These are phyloP conservation scores for Peterozyma xylosa DNA, from an alignment of 805 yeast species.

Conservation along the genomic window DNA sequence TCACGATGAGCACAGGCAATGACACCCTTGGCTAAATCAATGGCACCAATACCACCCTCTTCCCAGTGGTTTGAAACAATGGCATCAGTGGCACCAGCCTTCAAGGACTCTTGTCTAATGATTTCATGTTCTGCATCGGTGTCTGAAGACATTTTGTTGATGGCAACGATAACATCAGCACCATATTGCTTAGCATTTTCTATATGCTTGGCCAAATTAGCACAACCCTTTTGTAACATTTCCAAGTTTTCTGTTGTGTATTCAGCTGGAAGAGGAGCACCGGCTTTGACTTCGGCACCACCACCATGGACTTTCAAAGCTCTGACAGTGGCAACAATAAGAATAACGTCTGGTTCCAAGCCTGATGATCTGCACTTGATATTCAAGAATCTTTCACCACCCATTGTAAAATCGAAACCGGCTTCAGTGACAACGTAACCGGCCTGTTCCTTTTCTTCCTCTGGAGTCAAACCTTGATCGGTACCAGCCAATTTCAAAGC, in stretches of 20 bases:
- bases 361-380: slow-evolving; percentile 94
- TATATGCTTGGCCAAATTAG: slow-evolving; percentile 87
- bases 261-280: slow-evolving; percentile 75
- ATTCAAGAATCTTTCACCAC: slow-evolving; percentile 95
- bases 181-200: slow-evolving; percentile 78
- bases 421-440: slow-evolving; percentile 97
- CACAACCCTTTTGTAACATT: slow-evolving; percentile 69
- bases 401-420: slow-evolving; percentile 98
- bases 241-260: slow-evolving; percentile 79
- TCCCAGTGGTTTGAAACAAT: slow-evolving; percentile 93
- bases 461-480: slow-evolving; percentile 29
- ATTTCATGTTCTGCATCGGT: slow-evolving; percentile 72
- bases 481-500: slow-evolving; percentile 86
- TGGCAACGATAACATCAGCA: slow-evolving; percentile 90
- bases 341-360: slow-evolving; percentile 80
- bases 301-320: slow-evolving; percentile 98
- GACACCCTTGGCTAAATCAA: slow-evolving; percentile 78
- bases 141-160: slow-evolving; percentile 82
- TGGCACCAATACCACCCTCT: slow-evolving; percentile 88
- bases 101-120: slow-evolving; percentile 70
- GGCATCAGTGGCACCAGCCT: slow-evolving; percentile 93
- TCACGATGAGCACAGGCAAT: slow-evolving; percentile 53
- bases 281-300: slow-evolving; percentile 94
- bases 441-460: slow-evolving; percentile 28
- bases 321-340: slow-evolving; percentile 91